Base-by-base conservation (phyloP, 2,329 filamentous ascomycete genomes). In the Fusarium sp. region DNA sequence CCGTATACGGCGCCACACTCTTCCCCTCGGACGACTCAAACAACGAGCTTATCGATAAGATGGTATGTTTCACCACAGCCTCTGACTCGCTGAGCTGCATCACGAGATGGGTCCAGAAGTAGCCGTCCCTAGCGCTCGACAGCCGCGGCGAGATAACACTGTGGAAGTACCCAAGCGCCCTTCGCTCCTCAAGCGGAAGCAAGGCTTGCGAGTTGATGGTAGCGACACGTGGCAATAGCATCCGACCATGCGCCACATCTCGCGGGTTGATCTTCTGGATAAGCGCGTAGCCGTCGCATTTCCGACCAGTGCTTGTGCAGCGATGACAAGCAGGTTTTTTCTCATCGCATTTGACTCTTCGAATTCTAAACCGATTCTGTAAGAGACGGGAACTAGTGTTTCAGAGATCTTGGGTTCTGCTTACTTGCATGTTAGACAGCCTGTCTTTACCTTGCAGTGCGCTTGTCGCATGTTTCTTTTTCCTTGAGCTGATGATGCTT, bases 31-130 rank as follows among this genome's bases (percentile, higher is more conserved):
- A 25, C 1, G 60, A 38, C 8, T 71, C 68, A 23, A 65, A 69
- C 11, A 71, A n/a, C 2, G 65, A 58, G 23, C 68, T 69, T 46
- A 71, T 65, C 33, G 68, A 66, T n/a, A 71, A 48, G 19, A 71
- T 37, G 12, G 68, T 60, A 29, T 71, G 65, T 29, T 59, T 57
- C 23, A 69, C 68, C 0, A 61, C 65, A 3, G 48, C 37, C 41
- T 63, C 60, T 7, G 56, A 59, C 55, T 57, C 42, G 56, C 68
- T 62, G 5, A 69, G 67, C 46, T 60, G 60, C 60, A 70, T 69
- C 14, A 69, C 65, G 5, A 66, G 51, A 49, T 58, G 57, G 12
- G 65, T 69, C 68, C 68, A 71, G 44, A 71, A 69, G 33, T 61
- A 65, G 31, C 60, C 37, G 27, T 65, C 60, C 16, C 45, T 60